Evolutionary conservation across 2,329 filamentous ascomycete genomes (phyloP), one percentile per base, ranked within the genome.

Genomic region (Sporothrix variecibatus): DNA sequence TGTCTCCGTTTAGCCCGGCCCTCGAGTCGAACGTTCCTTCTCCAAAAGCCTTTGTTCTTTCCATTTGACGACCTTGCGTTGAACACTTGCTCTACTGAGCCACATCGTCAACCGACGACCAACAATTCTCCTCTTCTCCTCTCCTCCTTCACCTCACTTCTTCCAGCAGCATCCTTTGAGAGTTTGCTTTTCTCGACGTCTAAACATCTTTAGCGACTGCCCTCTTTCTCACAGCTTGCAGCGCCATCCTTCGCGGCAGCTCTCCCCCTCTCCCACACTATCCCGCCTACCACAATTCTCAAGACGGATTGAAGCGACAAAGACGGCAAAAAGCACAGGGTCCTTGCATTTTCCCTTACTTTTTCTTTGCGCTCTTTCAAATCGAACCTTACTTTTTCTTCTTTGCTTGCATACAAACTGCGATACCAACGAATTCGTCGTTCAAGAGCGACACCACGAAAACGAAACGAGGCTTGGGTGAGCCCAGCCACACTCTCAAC

Each of bases 231-330:
- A 9, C 62, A 67, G 38, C 62, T 23, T 43, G 60, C 38, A 40
- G 15, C 60, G 34, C 60, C 34, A 34, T 64, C 62, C 34, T 67
- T 68, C 12, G 26, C 49, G 43, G 64, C 64, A n/a, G 43, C 65
- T 46, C 62, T 46, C n/a, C 20, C 9, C 34, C 12, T 15, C 23
- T 46, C 26, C 62, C 38, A 43, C 34, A 15, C 11, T 34, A 62
- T 15, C 15, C 12, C 34, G 34, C n/a, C 62, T 26, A n/a, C 60
- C 40, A 17, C 40, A n/a, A n/a, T 12, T 15, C 9, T 23, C 40
- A 60, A 23, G 38, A 46, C 38, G n/a, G 31, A n/a, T 40, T 31
- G n/a, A 46, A 17, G 17, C 43, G 28, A 51, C 15, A 28, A 23
- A 28, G 17, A n/a, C 43, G 40, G 43, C 40, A 31, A 34, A 51